Evolutionary conservation across 306 rosid species (phyloP).

Genomic region (Herpetospermum pedunculosum): DNA sequence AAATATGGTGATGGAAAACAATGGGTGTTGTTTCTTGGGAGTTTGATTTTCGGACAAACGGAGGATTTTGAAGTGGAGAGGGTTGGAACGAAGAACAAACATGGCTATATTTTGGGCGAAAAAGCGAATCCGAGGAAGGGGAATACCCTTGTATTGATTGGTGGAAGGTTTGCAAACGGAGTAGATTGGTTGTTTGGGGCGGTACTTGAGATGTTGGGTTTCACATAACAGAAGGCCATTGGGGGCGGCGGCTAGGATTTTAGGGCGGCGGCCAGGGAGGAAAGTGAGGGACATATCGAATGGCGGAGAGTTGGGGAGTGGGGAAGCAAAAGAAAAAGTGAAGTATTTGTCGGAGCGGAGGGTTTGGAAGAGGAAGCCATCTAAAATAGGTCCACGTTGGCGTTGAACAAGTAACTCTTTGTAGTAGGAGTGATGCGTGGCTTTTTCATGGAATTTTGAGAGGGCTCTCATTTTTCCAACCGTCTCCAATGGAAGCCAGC

Average conservation of each 20-base stretch:
- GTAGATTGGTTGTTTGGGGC: neutral
- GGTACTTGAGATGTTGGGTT: neutral
- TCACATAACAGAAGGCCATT: neutral
- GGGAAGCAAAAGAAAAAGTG: neutral
- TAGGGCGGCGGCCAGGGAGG: neutral
- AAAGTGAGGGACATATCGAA: neutral
- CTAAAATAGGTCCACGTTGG: neutral
- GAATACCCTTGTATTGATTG: neutral
- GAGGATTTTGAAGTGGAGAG: neutral
- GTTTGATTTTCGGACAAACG: neutral
- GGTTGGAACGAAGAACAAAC: neutral
- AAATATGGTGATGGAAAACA: neutral
- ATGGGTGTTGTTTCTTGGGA: neutral
- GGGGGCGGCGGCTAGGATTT: neutral
- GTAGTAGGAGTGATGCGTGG: neutral
- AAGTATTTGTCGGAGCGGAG: too few relatives aligned
- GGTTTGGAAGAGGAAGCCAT: neutral
- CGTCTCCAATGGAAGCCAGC: neutral
- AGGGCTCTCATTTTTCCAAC: too few relatives aligned
- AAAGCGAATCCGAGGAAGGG: neutral
- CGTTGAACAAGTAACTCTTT: neutral
- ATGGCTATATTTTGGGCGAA: neutral
- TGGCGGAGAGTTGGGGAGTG: neutral
- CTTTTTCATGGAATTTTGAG: neutral
- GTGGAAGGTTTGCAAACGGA: neutral